Evolutionary conservation across 2,329 filamentous ascomycete genomes (phyloP), one percentile per base, ranked within the genome.

Genomic region (Colletotrichum echinochloae): DNA sequence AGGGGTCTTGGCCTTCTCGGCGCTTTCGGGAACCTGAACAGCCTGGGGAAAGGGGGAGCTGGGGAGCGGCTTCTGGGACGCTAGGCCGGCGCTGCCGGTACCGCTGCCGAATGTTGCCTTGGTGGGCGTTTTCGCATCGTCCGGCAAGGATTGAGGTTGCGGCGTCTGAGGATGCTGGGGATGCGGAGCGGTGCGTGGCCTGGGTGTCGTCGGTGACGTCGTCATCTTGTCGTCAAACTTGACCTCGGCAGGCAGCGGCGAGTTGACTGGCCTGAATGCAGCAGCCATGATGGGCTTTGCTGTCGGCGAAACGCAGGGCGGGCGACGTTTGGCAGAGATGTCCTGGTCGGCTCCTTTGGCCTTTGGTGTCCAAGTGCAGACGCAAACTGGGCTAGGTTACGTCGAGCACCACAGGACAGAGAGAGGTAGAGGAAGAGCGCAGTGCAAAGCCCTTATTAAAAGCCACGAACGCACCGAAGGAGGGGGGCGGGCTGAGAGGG

Each of bases 121-220:
- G 33, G 91, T 93, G 0, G 92, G 91, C 2, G 91, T 93, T 70
- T 87, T 79, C 62, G 80, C 80, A 72, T 88, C 87, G 70, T 87
- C 86, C 62, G 63, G n/a, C 14, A 55, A n/a, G 16, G 68, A 11
- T 16, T n/a, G n/a, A n/a, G 39, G 54, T 28, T 71, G 65, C 41
- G 65, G 60, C 39, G 68, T 60, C 16, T 23, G 51, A n/a, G 51
- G 51, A 23, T 28, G 26, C 37, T 49, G 64, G 5, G 68, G 68
- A 39, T 79, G 80, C 44, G 80, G 78, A 41, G 81, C 78, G 48
- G 80, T 80, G 73, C 74, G 80, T n/a, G 78, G 76, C 61, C 80
- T 79, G 54, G 80, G 77, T 54, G 79, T 80, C 55, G 74, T 74
- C 48, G 78, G 76, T 56, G 79, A 80, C 73, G 81, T 78, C 73